These are phyloP conservation scores for Phaeosphaeria sp. DNA, from an alignment of 2,329 filamentous ascomycete genomes.

Conservation along the genomic window DNA sequence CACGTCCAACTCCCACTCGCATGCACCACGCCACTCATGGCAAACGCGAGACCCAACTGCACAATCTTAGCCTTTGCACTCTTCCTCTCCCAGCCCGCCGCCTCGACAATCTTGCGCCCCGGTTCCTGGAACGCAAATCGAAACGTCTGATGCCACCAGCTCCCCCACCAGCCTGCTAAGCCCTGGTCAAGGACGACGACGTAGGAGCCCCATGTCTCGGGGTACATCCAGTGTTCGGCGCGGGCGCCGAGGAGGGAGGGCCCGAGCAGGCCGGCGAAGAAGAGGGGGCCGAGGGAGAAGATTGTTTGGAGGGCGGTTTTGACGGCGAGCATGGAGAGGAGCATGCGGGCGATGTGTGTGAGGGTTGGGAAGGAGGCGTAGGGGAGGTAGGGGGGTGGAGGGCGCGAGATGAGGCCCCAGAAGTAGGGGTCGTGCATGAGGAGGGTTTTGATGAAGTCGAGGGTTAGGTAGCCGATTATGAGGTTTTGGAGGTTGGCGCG, in stretches of 20 bases:
- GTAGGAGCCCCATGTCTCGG: conserved; percentile 62
- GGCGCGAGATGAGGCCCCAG: conserved; percentile 57
- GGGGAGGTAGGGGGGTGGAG: conserved; percentile 53
- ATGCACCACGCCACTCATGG: conserved; percentile 73
- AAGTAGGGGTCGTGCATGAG: conserved; percentile 84
- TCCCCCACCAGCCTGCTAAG: conserved; percentile 81
- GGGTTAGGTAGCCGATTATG: conserved; percentile 65
- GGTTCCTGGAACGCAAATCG: conserved; percentile 73
- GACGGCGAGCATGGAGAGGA: conserved; percentile 63
- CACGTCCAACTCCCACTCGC: conserved; percentile 71
- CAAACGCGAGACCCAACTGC: conserved; percentile 64
- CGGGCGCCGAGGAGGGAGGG: conserved; percentile 66
- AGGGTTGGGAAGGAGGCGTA: conserved; percentile 51
- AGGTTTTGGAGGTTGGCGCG: conserved; percentile 48
- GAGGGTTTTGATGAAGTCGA: conserved; percentile 73
- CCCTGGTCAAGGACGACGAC: conserved; percentile 69
- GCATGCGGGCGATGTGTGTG: conserved; percentile 63
- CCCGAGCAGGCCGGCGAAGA: conserved; percentile 65
- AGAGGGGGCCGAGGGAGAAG: conserved; percentile 66
- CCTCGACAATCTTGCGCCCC: conserved; percentile 53
- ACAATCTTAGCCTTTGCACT: conserved; percentile 48
- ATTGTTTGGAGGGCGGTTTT: conserved; percentile 66
- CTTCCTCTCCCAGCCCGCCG: conserved; percentile 35
- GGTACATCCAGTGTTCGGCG: conserved; percentile 67
- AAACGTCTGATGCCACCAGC: conserved; percentile 92